These are phyloP conservation scores for Botrytis tulipae DNA, from an alignment of 2,329 filamentous ascomycete species.

Conservation along the genomic window DNA sequence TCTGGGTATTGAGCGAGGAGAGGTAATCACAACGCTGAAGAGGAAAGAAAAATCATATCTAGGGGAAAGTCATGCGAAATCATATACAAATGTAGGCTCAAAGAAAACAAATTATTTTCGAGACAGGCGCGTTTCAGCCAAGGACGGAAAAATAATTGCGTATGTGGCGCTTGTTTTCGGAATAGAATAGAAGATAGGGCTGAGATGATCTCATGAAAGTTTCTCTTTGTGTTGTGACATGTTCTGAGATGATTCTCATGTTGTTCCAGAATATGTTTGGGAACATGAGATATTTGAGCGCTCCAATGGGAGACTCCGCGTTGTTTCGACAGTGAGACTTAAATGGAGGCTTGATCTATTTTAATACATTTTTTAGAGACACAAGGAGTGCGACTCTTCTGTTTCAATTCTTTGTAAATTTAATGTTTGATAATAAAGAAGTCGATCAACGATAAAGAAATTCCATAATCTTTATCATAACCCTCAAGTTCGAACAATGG, in stretches of 20 bases:
- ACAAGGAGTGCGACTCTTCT: not conserved
- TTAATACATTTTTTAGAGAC: not conserved
- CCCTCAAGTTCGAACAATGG: not conserved
- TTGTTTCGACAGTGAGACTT: not conserved
- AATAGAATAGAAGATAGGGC: not conserved
- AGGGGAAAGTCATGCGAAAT: not conserved
- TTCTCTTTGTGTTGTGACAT: not conserved
- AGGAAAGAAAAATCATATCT: not conserved
- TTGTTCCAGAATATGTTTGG: not conserved
- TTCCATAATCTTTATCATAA: not conserved
- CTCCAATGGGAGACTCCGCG: not conserved
- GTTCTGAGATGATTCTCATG: not conserved
- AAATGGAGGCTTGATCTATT: not conserved
- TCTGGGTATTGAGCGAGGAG: not conserved
- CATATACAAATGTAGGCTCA: not conserved
- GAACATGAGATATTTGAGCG: not conserved
- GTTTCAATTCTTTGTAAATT: not conserved
- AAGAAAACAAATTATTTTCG: not conserved
- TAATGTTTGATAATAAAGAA: not conserved
- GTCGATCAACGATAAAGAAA: not conserved
- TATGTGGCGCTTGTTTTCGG: not conserved
- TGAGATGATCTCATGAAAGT: not conserved
- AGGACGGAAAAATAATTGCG: not conserved
- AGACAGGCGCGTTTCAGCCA: not conserved
- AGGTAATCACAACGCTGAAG: not conserved